phyloP scores from a whole-genome alignment of 306 rosid species.

The Benincasa hispida region DNA sequence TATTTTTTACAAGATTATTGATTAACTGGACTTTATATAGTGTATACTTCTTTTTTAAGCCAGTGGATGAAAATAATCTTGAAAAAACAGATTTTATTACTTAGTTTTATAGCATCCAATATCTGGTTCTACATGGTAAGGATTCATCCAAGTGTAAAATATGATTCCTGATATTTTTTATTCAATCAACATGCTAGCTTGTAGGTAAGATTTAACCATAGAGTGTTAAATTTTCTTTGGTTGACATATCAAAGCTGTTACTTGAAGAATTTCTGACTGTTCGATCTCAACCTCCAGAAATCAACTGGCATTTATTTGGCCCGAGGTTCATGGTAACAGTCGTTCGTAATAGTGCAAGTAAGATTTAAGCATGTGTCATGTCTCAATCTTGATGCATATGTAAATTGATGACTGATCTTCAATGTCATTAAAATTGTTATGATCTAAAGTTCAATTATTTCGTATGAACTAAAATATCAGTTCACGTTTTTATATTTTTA shows the following conservation, averaged over 20 bases:
- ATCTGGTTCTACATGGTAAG: background rate
- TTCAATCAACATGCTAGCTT: background rate
- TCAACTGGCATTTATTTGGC: background rate
- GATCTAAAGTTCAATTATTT: background rate
- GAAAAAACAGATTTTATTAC: too few relatives aligned
- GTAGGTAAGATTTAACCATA: background rate
- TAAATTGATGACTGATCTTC: background rate
- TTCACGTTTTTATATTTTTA: too few relatives aligned
- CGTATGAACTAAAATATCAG: too few relatives aligned
- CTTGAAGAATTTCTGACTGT: background rate
- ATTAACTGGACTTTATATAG: background rate
- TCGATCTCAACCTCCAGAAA: background rate
- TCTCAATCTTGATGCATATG: background rate
- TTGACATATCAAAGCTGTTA: background rate
- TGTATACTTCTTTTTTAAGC: background rate
- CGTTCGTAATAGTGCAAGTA: background rate
- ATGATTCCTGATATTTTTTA: background rate
- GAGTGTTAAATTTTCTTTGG: background rate
- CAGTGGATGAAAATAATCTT: background rate
- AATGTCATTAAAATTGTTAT: background rate
- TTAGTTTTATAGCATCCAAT: background rate
- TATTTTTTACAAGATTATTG: background rate
- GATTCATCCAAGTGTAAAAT: background rate
- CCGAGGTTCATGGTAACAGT: background rate
- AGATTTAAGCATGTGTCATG: background rate